Base-by-base conservation (phyloP, 768 basidiomycete genomes). In the Boletus vinaceobasis region DNA sequence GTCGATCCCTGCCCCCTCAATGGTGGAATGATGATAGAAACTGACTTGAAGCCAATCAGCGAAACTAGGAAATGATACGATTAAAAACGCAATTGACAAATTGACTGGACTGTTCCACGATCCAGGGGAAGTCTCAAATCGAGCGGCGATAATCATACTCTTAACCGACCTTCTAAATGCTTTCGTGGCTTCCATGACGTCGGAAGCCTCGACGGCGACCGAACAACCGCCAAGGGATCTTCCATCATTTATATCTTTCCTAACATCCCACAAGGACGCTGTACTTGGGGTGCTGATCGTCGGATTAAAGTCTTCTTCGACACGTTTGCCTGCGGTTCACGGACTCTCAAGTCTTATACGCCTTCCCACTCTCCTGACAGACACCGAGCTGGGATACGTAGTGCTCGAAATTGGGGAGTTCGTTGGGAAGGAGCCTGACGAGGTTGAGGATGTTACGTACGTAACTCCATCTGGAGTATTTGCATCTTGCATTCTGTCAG, bases 371-470 rank as follows among this genome's bases (percentile, higher is more conserved):
- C 78, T 93, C 43, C 74, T 96, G 36, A 74, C 81, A 0, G 79
- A 85, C 48, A 80, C 86, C 19, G 95, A 99, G 66, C 70, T 91
- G 11, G 82, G 84, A 4, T 93, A 88, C 65, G 74, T 93, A 38
- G 88, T 96, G 1, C 85, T 87, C 53, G 86, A 81, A 46, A 75
- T 88, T 27, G 84, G 88, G 62, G 87, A 91, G 46, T 72, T 90
- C 9, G 72, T 96, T 35, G 47, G 50, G 36, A 72, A 65, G 44
- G 75, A 79, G 48, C 73, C 72, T 13, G 77, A 81, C 39, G 80
- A 81, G 15, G 76, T 77, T 21, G 80, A 80, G 43, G 84, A 88
- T 49, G 67, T 77, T 45, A 85, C 55, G 85, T 79, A 58, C 23
- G 62, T 61, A 23, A 37, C 48, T 53, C n/a, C 19, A 29, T 45